Base-by-base conservation (phyloP, 352 stramenopile genomes). In the Aphanomyces stellatus region DNA sequence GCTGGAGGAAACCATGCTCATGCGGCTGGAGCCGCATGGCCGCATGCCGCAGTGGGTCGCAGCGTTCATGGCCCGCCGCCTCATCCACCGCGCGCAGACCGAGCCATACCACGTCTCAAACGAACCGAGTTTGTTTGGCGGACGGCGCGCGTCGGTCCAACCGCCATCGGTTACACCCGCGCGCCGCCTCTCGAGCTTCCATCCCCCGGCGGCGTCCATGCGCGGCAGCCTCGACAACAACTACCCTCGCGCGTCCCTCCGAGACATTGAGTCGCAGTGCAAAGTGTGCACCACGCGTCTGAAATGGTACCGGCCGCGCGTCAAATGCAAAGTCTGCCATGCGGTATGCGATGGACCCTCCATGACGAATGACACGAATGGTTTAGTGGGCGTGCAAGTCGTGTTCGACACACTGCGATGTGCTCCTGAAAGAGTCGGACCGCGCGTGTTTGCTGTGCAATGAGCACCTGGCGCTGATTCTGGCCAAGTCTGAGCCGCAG, bases 291-390 rank as follows among this genome's bases (percentile, higher is more conserved):
- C 46, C 10, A 56, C 33, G 24, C 28, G n/a, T 17, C 27, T 67
- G n/a, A 5, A 25, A 6, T 67, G 60, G 60, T 67, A 51, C 35
- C 60, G 33, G 10, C 49, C 27, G 10, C 34, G 22, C 24, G 43
- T 48, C 28, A 67, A 56, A 28, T 67, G 60, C 25, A 51, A 40
- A 17, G 60, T 67, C 24, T 67, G 60, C 34, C 49, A n/a, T 19
- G 42, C 19, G 40, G 60, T 67, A 64, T 13, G 30, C n/a, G n/a
- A n/a, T n/a, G n/a, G n/a, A n/a, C n/a, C n/a, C n/a, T n/a, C n/a
- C n/a, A n/a, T n/a, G n/a, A n/a, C n/a, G n/a, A n/a, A n/a, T n/a
- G n/a, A n/a, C n/a, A n/a, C n/a, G n/a, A n/a, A n/a, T n/a, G n/a
- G n/a, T n/a, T n/a, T 67, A 67, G 60, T 24, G 17, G 3, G 60